Conservation (phyloP, 2,329 filamentous ascomycete species). For the Berkeleyomyces basicola region DNA sequence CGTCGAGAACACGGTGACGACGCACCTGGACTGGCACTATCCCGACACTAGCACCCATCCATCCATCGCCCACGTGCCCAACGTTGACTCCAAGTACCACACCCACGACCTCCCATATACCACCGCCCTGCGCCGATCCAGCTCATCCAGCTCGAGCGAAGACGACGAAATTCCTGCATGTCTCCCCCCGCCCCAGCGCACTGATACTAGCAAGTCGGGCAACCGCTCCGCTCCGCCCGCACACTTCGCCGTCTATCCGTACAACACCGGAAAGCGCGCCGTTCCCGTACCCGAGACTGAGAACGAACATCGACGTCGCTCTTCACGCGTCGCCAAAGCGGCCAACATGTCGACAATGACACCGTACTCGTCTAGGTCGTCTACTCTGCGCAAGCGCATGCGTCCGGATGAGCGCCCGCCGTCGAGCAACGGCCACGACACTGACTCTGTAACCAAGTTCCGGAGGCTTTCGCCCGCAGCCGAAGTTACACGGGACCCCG, state of each 20-base stretch:
- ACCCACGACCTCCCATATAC: neutral
- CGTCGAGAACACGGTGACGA: neutral
- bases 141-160: neutral
- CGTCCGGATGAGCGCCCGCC: too few relatives aligned
- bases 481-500: too few relatives aligned
- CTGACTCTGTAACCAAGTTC: too few relatives aligned
- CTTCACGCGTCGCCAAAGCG: neutral
- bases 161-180: constrained; percentile 10
- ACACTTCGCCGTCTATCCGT: neutral
- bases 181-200: constrained; percentile 6
- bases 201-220: constrained; percentile 5
- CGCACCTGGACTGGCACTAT: neutral
- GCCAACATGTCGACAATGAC: too few relatives aligned
- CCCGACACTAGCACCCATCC: neutral
- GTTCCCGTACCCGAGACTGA: neutral
- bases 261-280: neutral
- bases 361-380: too few relatives aligned
- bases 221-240: neutral
- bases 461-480: too few relatives aligned
- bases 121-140: neutral
- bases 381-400: too few relatives aligned
- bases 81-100: neutral
- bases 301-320: too few relatives aligned
- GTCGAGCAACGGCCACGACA: too few relatives aligned
- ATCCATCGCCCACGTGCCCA: neutral